A percentile compares a stretch with the other conserved stretches of the same genome.
phyloP scores from a whole-genome alignment of 2,329 filamentous ascomycete species.

The Aspergillus transmontanensis region DNA sequence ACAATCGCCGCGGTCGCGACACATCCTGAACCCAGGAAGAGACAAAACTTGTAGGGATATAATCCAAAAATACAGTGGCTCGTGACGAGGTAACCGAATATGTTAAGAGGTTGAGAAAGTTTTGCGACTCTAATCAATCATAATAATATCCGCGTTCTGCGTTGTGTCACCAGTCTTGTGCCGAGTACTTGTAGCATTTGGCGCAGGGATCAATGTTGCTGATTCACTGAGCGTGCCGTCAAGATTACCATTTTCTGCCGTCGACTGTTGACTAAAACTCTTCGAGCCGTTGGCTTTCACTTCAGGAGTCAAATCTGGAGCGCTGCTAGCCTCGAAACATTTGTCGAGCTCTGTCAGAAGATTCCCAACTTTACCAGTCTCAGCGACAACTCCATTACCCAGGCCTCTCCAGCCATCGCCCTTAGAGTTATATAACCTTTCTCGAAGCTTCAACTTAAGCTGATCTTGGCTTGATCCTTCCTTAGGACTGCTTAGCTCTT shows the following conservation, averaged over 20 bases:
- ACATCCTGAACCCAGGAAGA: neutral
- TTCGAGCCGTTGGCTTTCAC: neutral
- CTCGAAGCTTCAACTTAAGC: conserved; percentile 27
- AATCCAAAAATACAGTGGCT: neutral
- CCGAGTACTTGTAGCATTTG: conserved; percentile 6
- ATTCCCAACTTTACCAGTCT: conserved; percentile 34
- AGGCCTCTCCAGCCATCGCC: conserved; percentile 45
- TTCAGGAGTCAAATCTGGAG: neutral
- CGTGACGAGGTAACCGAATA: neutral
- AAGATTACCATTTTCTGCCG: neutral
- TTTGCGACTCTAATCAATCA: conserved; percentile 33
- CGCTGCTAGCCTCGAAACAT: conserved; percentile 25
- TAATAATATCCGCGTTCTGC: conserved; percentile 36
- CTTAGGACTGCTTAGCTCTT: conserved; percentile 26
- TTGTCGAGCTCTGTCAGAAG: conserved; percentile 36
- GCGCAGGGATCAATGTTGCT: neutral
- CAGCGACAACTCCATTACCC: conserved; percentile 40
- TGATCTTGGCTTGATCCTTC: conserved; percentile 21
- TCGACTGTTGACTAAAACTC: neutral
- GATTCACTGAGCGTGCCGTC: neutral
- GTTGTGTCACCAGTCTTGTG: conserved; percentile 4
- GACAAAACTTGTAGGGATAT: neutral
- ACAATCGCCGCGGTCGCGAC: neutral
- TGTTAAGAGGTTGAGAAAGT: neutral
- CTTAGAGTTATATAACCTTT: conserved; percentile 38